Evolutionary conservation across 768 basidiomycete species (phyloP).

Genomic region (Russula earlei): DNA sequence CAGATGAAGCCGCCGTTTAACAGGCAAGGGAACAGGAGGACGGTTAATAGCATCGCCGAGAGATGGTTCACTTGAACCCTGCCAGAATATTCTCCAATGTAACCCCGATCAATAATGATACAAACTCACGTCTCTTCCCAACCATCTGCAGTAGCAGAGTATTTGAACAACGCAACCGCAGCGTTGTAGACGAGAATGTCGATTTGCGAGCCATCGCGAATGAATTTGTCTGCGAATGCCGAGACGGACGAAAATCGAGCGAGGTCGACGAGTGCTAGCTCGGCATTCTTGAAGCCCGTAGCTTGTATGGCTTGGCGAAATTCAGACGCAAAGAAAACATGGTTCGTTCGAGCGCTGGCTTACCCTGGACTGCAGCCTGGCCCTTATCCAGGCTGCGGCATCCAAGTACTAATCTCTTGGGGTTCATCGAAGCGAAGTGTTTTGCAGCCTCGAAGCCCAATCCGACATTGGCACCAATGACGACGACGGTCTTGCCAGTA

Average conservation of each 20-base stretch:
- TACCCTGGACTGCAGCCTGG: slow-evolving; percentile 8
- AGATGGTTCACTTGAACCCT: slow-evolving; percentile 40
- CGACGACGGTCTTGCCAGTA: slow-evolving; percentile 18
- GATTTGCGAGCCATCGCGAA: slow-evolving; percentile 21
- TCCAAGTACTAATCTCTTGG: slow-evolving; percentile 13
- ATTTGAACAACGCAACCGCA: slow-evolving; percentile 19
- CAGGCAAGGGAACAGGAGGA: slow-evolving; percentile 13
- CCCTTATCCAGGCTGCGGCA: slow-evolving; percentile 15
- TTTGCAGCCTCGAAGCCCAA: slow-evolving; percentile 18
- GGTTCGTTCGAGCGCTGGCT: not conserved
- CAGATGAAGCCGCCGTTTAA: slow-evolving; percentile 9
- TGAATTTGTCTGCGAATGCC: slow-evolving; percentile 21
- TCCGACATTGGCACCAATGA: slow-evolving; percentile 19
- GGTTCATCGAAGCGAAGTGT: slow-evolving; percentile 14
- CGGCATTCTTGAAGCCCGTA: slow-evolving; percentile 7
- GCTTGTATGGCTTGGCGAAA: slow-evolving; percentile 10
- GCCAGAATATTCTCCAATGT: not conserved
- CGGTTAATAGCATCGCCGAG: slow-evolving; percentile 2
- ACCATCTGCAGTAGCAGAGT: slow-evolving; percentile 24
- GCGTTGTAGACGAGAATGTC: slow-evolving; percentile 27
- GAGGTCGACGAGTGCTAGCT: slow-evolving; percentile 23
- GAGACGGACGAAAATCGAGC: slow-evolving; percentile 22
- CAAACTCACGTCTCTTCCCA: slow-evolving; percentile 25
- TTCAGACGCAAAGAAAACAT: not conserved
- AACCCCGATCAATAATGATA: not conserved